Percentiles rank a stretch among this genome's conserved stretches.
phyloP scores from a whole-genome alignment of 164 flowering plant genomes.

The Aristolochia californica region DNA sequence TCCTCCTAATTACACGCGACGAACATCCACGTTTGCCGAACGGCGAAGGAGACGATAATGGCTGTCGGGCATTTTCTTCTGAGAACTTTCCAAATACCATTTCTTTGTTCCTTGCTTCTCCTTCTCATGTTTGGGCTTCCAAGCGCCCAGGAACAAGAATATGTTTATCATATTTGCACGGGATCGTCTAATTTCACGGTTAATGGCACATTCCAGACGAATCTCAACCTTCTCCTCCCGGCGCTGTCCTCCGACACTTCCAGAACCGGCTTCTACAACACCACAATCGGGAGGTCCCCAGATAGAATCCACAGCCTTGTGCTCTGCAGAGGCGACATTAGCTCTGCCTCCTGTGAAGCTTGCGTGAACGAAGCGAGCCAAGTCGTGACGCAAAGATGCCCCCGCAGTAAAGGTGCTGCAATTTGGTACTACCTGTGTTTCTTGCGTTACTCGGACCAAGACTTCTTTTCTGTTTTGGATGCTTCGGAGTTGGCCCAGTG shows the following conservation, averaged over 20 bases:
- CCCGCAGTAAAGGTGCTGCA: not conserved
- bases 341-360: not conserved
- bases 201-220: slow-evolving; percentile 1
- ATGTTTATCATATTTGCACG: not conserved
- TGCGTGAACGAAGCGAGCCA: slow-evolving; percentile 1
- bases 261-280: no score
- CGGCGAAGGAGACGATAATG: no score
- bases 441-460: slow-evolving; percentile 4
- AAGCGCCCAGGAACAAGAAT: not conserved
- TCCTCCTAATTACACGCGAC: no score
- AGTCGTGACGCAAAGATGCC: not conserved
- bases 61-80: no score
- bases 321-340: slow-evolving; percentile 11
- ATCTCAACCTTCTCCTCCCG: slow-evolving; percentile 2
- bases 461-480: not conserved
- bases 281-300: not conserved
- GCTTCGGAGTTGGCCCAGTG: no score
- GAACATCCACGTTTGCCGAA: no score
- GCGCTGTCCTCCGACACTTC: slow-evolving; percentile 4
- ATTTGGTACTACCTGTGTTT: slow-evolving; percentile 9
- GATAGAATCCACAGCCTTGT: slow-evolving; percentile 5
- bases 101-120: no score
- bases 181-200: not conserved
- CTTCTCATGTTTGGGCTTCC: no score
- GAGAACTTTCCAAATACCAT: no score